Percentiles rank a stretch among this genome's conserved stretches.
These are phyloP conservation scores for Metschnikowia vanudenii DNA, from an alignment of 805 yeast genomes.

Conservation along the genomic window DNA sequence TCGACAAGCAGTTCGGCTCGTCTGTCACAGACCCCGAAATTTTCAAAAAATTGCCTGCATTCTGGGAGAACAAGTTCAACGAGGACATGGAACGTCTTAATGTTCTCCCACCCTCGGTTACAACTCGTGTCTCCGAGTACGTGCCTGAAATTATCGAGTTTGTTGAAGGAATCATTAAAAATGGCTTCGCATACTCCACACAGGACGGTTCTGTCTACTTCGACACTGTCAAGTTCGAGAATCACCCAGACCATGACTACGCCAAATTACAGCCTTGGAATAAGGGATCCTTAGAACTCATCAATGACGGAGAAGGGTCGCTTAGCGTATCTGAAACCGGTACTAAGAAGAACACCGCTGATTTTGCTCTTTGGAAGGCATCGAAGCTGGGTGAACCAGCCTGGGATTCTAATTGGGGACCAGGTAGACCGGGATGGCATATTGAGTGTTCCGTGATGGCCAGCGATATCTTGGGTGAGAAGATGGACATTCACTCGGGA, in stretches of 20 bases:
- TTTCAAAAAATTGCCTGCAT: conserved; percentile 78
- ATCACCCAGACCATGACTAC: conserved; percentile 68
- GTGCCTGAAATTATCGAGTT: conserved; percentile 87
- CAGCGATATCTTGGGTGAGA: conserved; percentile 74
- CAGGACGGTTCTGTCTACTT: conserved; percentile 94
- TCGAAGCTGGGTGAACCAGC: conserved; percentile 97
- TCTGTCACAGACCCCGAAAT: conserved; percentile 80
- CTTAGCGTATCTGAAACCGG: conserved; percentile 45
- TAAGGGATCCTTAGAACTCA: conserved; percentile 79
- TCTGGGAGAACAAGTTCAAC: conserved; percentile 85
- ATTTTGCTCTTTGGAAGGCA: conserved; percentile 95
- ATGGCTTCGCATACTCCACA: conserved; percentile 83
- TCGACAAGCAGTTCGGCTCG: conserved; percentile 73
- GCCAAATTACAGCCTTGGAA: conserved; percentile 99
- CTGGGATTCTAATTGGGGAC: conserved; percentile 96
- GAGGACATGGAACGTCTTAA: conserved; percentile 82
- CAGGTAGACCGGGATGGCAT: conserved; percentile 99
- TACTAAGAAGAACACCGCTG: conserved; percentile 73
- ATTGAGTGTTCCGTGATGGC: conserved; percentile 99
- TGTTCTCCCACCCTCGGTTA: conserved; percentile 78
- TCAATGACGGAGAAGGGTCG: conserved; percentile 95
- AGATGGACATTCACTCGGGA: conserved; percentile 93
- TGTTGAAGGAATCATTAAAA: conserved; percentile 68
- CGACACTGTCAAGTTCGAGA: conserved; percentile 81
- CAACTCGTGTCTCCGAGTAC: conserved; percentile 94